A percentile compares a stretch with the other conserved stretches of the same genome.
phyloP scores from a whole-genome alignment of 768 basidiomycete species.

The Hericium rajendrae region DNA sequence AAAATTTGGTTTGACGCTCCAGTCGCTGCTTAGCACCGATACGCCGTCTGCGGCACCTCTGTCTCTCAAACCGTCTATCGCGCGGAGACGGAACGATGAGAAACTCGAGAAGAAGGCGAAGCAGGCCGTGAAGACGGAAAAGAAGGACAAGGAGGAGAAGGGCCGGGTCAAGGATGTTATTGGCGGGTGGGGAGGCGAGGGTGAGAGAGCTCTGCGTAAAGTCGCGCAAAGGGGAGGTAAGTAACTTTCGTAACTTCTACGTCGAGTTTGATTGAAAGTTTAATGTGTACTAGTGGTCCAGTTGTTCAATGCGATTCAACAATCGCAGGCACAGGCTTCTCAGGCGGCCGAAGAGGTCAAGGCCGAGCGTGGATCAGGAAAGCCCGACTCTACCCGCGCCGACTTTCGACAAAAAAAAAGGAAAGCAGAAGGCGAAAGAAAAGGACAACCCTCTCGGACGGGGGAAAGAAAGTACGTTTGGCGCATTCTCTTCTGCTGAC shows the following conservation, averaged over 20 bases:
- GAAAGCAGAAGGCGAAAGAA: slow-evolving; percentile 38
- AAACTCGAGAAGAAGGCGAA: slow-evolving; percentile 66
- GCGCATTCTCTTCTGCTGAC: neutral
- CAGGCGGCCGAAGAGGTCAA: slow-evolving; percentile 49
- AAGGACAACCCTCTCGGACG: slow-evolving; percentile 45
- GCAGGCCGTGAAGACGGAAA: slow-evolving; percentile 61
- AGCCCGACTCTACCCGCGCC: slow-evolving; percentile 66
- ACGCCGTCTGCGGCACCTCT: slow-evolving; percentile 63
- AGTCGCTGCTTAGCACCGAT: slow-evolving; percentile 62
- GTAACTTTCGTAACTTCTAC: slow-evolving; percentile 12
- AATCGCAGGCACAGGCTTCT: slow-evolving; percentile 54
- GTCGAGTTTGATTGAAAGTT: neutral
- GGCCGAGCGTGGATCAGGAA: slow-evolving; percentile 58
- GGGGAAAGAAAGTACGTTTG: slow-evolving; percentile 46
- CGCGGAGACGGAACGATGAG: slow-evolving; percentile 61
- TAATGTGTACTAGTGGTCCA: slow-evolving; percentile 51
- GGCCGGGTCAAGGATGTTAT: slow-evolving; percentile 61
- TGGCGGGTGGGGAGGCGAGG: slow-evolving; percentile 84
- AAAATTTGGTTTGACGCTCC: slow-evolving; percentile 66
- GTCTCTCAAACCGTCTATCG: slow-evolving; percentile 69
- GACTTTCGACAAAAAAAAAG: slow-evolving; percentile 38
- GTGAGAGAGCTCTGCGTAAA: slow-evolving; percentile 68
- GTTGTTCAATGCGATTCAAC: slow-evolving; percentile 80
- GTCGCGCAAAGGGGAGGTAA: slow-evolving; percentile 79
- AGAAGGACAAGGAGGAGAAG: slow-evolving; percentile 65